Base-by-base conservation (phyloP, 1,139 yeast species). In the Saccharomycopsis hybrid region DNA sequence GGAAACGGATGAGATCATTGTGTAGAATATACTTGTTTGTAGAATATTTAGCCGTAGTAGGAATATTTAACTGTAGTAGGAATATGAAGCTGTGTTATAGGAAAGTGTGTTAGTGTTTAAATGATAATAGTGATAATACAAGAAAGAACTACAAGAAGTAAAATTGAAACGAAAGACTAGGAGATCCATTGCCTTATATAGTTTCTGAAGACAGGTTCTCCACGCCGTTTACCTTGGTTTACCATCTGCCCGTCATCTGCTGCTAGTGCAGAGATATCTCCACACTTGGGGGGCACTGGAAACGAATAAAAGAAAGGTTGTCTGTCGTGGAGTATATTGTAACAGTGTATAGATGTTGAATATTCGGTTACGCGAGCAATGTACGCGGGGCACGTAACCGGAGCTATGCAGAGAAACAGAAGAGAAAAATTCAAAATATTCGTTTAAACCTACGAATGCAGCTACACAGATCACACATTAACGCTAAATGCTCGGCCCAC, bases 1-100 rank as follows among this genome's bases (percentile, higher is more conserved):
- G 18, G 49, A 28, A 27, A 38, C 47, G 25, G 38, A n/a, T 5
- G 51, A 33, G 18, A 46, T 27, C 47, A 49, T 49, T 49, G 51
- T 49, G 11, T 7, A 11, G 11, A 31, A 8, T 8, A 11, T 31
- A 11, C 7, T 31, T 31, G 11, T 31, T 31, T 31, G 31, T 24
- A 27, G 44, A 33, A 30, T 33, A 42, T 42, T 35, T 42, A 28
- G 44, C 37, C 28, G 32, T 7, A 13, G 32, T 42, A 30, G 37
- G 44, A 32, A 42, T 33, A 35, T 25, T 42, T 42, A 31, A 11
- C 7, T 31, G 11, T 31, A 30, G 36, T 7, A 5, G 5, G 11
- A 13, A 5, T 31, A 13, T 31, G 13, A 11, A 30, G 8, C 29
- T 4, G 13, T 18, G 32, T 5, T 3, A 18, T 31, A 13, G 44